Percentiles rank a stretch among this genome's conserved stretches.
phyloP scores from a whole-genome alignment of 768 basidiomycete species.

The Tricholoma sp. region DNA sequence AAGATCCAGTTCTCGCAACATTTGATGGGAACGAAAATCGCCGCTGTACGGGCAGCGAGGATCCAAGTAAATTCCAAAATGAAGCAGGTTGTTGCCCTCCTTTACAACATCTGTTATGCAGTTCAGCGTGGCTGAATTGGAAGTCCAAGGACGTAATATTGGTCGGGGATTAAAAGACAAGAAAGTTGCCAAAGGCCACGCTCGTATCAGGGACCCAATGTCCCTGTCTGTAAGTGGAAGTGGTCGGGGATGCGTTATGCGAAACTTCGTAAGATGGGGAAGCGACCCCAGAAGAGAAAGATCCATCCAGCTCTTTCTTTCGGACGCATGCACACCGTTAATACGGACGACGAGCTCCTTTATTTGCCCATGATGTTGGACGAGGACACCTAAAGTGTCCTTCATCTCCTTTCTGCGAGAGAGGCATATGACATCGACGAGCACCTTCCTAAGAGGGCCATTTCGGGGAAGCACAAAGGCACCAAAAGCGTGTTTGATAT shows the following conservation, averaged over 20 bases:
- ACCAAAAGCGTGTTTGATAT: not conserved
- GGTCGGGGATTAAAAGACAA: conserved; percentile 3
- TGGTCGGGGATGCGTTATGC: conserved; percentile 4
- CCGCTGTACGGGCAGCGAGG: not conserved
- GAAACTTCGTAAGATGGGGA: not conserved
- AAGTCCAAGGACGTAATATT: not conserved
- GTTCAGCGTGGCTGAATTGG: not conserved
- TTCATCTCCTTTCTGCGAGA: not conserved
- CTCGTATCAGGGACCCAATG: not conserved
- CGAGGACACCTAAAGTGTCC: not conserved
- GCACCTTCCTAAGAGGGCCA: not conserved
- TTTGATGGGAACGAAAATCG: not conserved
- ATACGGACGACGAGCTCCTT: conserved; percentile 1
- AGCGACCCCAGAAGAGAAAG: not conserved
- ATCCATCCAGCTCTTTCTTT: conserved; percentile 3
- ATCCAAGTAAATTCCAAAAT: conserved; percentile 5
- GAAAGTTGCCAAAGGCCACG: conserved; percentile 1
- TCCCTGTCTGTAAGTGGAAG: not conserved
- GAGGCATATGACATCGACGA: not conserved
- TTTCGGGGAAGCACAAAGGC: not conserved
- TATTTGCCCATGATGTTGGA: not conserved
- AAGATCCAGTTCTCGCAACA: not conserved
- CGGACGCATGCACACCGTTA: not conserved
- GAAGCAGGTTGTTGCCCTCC: not conserved
- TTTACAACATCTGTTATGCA: not conserved